Conservation (phyloP, 495 filamentous ascomycete genomes). For the Parmelia sp. region DNA sequence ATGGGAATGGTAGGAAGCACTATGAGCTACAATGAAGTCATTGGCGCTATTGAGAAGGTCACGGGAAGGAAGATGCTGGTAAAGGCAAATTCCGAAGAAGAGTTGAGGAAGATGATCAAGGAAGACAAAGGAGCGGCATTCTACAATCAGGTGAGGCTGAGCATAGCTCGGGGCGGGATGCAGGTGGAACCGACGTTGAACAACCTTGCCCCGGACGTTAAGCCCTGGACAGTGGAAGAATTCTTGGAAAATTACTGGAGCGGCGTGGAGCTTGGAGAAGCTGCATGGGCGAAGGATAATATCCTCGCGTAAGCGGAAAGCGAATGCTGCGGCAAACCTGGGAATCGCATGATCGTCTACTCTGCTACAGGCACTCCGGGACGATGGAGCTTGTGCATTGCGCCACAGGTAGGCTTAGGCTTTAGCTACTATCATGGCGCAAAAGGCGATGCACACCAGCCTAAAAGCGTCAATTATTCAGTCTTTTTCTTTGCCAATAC, state of each 20-base stretch:
- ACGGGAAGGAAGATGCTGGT: not conserved
- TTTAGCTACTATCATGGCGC: no score
- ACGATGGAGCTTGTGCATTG: no score
- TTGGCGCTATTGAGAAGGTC: not conserved
- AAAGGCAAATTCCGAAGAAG: not conserved
- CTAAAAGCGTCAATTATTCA: no score
- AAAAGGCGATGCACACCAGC: no score
- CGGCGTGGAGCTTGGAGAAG: not conserved
- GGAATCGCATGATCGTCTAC: not conserved
- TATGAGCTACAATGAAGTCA: not conserved
- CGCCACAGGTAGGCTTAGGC: no score
- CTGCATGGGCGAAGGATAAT: not conserved
- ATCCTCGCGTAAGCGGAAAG: not conserved
- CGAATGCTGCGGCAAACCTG: not conserved
- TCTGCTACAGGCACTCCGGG: no score
- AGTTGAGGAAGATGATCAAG: not conserved
- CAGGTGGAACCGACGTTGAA: not conserved
- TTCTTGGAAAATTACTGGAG: not conserved
- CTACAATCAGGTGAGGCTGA: not conserved
- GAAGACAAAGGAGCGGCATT: not conserved
- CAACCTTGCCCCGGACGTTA: not conserved
- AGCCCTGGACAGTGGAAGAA: not conserved
- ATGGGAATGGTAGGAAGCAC: not conserved
- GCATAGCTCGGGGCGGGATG: not conserved
- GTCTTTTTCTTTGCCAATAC: no score